Evolutionary conservation across 805 yeast species (phyloP), one percentile per base, ranked within the genome.

Genomic region (Candida saitoana): DNA sequence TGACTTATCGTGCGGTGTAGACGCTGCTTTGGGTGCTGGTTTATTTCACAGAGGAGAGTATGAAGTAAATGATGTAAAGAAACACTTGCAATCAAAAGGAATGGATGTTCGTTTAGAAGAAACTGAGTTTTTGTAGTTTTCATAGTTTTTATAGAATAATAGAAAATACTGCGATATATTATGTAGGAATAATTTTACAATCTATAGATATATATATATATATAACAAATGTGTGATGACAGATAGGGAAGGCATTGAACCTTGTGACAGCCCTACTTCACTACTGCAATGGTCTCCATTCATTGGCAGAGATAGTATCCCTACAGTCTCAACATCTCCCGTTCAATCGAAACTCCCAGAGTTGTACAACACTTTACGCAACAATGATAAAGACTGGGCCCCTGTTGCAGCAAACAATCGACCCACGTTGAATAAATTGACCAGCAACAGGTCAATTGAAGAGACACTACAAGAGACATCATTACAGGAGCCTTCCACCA

Each of bases 21-120:
- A 93, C 66, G 99, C 99, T 34, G 98, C 99, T 14, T 73, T 93
- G 32, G 99, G 99, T 30, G 99, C 99, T 3, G 99, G 99, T 34
- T 84, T 93, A 83, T 93, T 93, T 73, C 99, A 93, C 69, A 76
- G 99, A 59, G 90, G 87, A 17, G 98, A 91, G 55, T 93, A 84
- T 63, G 81, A 87, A 9, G 97, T 93, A 14, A 74, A 76, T 38
- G 82, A 89, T 38, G 96, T 93, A 34, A 93, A 93, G 63, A 60
- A 74, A 20, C 80, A 75, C 50, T 73, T 91, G 59, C 63, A 71
- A 36, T 60, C 74, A 12, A 87, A 84, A 0, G 50, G 53, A 8
- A 73, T 87, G 57, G 78, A 78, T 46, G 96, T 87, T n/a, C 77
- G 96, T 62, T 69, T 82, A 47, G 90, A 84, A 19, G 60, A 51